Evolutionary conservation across 73 alveolate genomes (phyloP).

Genomic region (Symbiodinium natans): DNA sequence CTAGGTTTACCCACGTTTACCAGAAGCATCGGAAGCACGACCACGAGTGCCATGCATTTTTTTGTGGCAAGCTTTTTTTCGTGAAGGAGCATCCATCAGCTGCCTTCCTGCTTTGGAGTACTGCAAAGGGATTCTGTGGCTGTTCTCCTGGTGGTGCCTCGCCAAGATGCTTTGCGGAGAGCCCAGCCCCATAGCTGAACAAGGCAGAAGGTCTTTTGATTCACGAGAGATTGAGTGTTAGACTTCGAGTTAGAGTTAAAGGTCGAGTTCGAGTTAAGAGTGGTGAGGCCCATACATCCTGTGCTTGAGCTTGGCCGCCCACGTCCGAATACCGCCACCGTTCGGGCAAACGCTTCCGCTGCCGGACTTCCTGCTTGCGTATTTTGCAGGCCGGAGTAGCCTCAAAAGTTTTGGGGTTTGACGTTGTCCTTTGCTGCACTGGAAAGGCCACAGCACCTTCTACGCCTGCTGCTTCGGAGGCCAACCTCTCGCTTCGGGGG

Average conservation of each 20-base stretch:
- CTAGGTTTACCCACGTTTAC: no score
- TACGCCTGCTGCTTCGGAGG: neutral
- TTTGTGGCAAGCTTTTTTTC: no score
- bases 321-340: conserved; percentile 74
- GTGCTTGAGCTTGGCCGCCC: conserved; percentile 58
- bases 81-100: neutral
- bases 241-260: no score
- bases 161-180: neutral
- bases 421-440: no score
- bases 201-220: no score
- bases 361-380: conserved; percentile 10
- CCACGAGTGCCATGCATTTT: no score
- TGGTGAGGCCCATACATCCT: neutral
- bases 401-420: no score
- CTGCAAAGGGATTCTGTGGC: neutral
- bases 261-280: no score
- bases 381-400: neutral
- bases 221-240: no score
- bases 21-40: no score
- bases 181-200: neutral
- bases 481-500: no score
- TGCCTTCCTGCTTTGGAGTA: neutral
- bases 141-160: neutral
- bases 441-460: neutral
- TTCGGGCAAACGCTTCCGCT: conserved; percentile 62